Evolutionary conservation across 148 eudicot genomes (phyloP).

Genomic region (Pharnaceum exiguum): DNA sequence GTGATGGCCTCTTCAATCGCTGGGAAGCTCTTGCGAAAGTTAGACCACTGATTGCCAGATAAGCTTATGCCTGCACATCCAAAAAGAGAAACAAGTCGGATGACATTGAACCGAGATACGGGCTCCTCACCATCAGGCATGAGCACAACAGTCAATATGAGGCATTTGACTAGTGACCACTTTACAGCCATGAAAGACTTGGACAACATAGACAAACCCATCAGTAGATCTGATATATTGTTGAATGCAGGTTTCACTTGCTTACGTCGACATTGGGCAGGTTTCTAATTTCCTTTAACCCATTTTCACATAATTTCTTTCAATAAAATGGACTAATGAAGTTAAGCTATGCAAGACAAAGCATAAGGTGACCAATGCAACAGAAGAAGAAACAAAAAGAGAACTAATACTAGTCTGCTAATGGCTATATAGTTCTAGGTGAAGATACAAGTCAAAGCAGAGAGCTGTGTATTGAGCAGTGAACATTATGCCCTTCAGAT

Average conservation of each 20-base stretch:
- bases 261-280: no score
- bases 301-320: no score
- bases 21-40: slow-evolving; percentile 46
- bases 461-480: neutral
- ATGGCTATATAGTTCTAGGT: neutral
- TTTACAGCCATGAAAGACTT: no score
- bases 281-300: no score
- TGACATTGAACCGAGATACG: neutral
- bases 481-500: neutral
- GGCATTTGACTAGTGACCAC: no score
- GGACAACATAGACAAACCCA: no score
- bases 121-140: neutral
- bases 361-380: neutral
- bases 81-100: slow-evolving; percentile 11
- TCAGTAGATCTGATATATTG: no score
- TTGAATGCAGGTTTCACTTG: no score
- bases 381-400: neutral
- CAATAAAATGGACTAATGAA: neutral
- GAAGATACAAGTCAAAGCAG: neutral
- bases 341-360: neutral
- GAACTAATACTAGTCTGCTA: neutral
- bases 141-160: neutral
- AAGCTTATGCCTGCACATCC: slow-evolving; percentile 39
- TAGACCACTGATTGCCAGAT: slow-evolving; percentile 45
- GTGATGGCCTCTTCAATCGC: slow-evolving; percentile 55